Evolutionary conservation across 352 stramenopile genomes (phyloP), one percentile per base, ranked within the genome.

Genomic region (Pythium pyrilobum): DNA sequence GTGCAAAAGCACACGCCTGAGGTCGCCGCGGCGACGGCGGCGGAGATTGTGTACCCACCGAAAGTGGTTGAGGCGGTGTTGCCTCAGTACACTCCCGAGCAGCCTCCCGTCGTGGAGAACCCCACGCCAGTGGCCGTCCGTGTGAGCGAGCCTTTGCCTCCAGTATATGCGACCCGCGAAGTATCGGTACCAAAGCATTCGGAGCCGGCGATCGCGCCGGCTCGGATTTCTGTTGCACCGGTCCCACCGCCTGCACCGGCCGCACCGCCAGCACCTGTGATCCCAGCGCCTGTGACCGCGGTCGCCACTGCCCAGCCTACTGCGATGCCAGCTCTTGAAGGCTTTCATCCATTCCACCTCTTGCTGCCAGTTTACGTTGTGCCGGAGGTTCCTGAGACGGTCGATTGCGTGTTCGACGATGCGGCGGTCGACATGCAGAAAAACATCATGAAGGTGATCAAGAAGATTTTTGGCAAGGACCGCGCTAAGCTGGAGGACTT

Each of bases 361-460:
- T 52, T 89, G 24, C 34, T 80, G 15, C 75, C 77, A 2, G 57
- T 88, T 23, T 50, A 74, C 25, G 31, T 50, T 1, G 62, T 89
- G 7, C 81, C 79, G 0, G 52, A 60, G 4, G 50, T 89, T 9
- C 77, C 79, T 0, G 73, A 84, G 24, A 64, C 56, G 33, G 45
- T 90, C 28, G 63, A 77, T 21, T 85, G 72, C 33, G 59, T 90
- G 11, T 92, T 77, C 42, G 74, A 90, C 41, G 70, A 69, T 11
- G 70, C 66, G 3, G 81, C 81, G 2, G 56, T 71, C 6, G 66
- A 81, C 38, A 84, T 90, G 72, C 74, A 92, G 49, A 90, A 85
- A 42, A 72, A 69, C 12, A 70, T 92, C 53, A 73, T 87, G 50
- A 85, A 87, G 43, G 67, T 71, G 5, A 63, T 88, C 52, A 85